These are phyloP conservation scores for Elsinoe australis DNA, from an alignment of 2,329 filamentous ascomycete genomes.

Conservation along the genomic window DNA sequence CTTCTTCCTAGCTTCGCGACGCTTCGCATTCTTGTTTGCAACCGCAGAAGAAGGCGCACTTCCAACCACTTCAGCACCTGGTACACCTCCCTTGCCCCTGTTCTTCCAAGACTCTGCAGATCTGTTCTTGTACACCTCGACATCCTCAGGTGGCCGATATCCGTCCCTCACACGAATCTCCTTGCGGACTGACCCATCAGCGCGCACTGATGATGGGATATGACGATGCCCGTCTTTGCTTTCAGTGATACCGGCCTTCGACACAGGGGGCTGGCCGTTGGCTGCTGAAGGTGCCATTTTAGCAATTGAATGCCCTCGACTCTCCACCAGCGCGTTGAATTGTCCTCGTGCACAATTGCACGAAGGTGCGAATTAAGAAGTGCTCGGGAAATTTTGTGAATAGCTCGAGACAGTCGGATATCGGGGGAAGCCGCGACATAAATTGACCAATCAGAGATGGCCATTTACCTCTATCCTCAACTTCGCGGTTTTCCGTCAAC, in stretches of 20 bases:
- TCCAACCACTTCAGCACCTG: slow-evolving; percentile 57
- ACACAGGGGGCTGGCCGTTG: slow-evolving; percentile 59
- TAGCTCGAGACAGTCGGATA: background rate
- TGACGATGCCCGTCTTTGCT: slow-evolving; percentile 69
- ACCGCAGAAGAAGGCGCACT: slow-evolving; percentile 46
- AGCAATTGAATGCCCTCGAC: no score
- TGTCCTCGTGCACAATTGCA: no score
- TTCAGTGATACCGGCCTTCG: slow-evolving; percentile 56
- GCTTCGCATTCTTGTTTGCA: slow-evolving; percentile 78
- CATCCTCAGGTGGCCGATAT: slow-evolving; percentile 88
- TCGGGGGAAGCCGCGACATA: slow-evolving; percentile 18
- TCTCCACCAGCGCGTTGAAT: no score
- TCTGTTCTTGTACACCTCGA: slow-evolving; percentile 91
- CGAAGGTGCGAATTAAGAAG: no score
- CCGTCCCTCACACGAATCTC: slow-evolving; percentile 92
- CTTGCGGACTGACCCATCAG: slow-evolving; percentile 85
- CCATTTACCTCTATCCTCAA: slow-evolving; percentile 20
- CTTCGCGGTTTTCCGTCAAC: slow-evolving; percentile 15
- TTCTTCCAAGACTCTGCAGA: slow-evolving; percentile 79
- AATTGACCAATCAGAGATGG: slow-evolving; percentile 15
- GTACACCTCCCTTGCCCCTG: slow-evolving; percentile 60
- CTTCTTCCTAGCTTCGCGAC: slow-evolving; percentile 58
- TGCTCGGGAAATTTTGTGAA: background rate
- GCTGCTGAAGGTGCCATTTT: slow-evolving; percentile 3
- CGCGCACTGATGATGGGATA: slow-evolving; percentile 77